phyloP scores from a whole-genome alignment of 306 rosid species.

The Begonia peltatifolia region DNA sequence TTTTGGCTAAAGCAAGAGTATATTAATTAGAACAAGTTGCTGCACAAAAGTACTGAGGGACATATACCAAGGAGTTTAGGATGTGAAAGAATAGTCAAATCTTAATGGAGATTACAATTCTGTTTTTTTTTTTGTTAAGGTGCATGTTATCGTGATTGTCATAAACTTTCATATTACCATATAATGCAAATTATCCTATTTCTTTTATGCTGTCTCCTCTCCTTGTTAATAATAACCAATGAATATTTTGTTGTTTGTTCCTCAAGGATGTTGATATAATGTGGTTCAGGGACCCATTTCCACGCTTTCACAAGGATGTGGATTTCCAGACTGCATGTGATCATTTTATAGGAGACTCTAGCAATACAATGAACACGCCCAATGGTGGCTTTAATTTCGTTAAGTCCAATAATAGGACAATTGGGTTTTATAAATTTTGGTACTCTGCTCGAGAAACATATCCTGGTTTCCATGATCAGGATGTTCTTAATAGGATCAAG shows the following conservation, averaged over 20 bases:
- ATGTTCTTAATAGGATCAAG: constrained; percentile 84
- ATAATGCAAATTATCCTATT: background rate
- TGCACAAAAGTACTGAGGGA: too few relatives aligned
- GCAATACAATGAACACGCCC: constrained; percentile 59
- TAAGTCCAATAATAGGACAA: constrained; percentile 70
- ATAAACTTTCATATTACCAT: too few relatives aligned
- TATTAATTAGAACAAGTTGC: too few relatives aligned
- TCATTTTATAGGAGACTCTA: constrained; percentile 54
- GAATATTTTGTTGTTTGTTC: constrained; percentile 4
- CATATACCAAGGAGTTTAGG: too few relatives aligned
- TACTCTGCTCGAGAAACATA: constrained; percentile 53
- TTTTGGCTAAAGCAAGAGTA: too few relatives aligned
- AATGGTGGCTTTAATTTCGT: constrained; percentile 90
- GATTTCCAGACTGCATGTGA: constrained; percentile 96
- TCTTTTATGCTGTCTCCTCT: background rate
- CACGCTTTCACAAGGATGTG: constrained; percentile 43
- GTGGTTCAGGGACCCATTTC: constrained; percentile 98
- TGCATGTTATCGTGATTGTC: too few relatives aligned
- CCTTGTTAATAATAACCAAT: background rate
- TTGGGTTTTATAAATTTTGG: constrained; percentile 82
- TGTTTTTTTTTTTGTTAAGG: too few relatives aligned
- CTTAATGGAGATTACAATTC: too few relatives aligned
- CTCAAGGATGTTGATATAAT: constrained; percentile 89
- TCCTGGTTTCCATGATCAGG: constrained; percentile 93
- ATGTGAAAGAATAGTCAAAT: too few relatives aligned